phyloP scores from a whole-genome alignment of 2,329 filamentous ascomycete genomes.

The Penicillium sp. region DNA sequence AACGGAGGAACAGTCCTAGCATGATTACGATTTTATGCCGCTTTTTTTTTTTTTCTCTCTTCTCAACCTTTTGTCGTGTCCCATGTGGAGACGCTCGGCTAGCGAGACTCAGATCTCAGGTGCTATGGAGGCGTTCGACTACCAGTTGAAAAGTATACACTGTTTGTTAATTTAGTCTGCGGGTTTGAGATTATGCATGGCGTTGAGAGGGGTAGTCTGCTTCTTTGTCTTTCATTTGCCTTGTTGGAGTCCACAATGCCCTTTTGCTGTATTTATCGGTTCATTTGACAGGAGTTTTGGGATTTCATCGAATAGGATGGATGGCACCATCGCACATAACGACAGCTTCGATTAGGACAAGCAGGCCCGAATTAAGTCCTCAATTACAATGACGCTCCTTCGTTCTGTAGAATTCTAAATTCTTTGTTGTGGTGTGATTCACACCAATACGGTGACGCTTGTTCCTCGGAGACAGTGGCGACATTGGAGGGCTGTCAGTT shows the following conservation, averaged over 20 bases:
- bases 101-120: background rate
- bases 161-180: constrained; percentile 12
- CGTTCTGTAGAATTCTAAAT: too few relatives aligned
- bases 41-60: constrained; percentile 11
- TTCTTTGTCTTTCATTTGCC: constrained; percentile 15
- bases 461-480: background rate
- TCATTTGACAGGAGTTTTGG: constrained; percentile 21
- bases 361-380: background rate
- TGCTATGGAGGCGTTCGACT: constrained; percentile 10
- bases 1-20: background rate
- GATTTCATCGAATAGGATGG: constrained; percentile 14
- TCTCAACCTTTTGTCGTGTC: background rate
- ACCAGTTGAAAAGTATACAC: constrained; percentile 12
- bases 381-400: background rate
- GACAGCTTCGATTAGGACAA: constrained; percentile 1
- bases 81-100: constrained; percentile 4
- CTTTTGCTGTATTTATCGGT: constrained; percentile 22
- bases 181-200: constrained; percentile 21
- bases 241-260: constrained; percentile 17
- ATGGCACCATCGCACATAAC: constrained; percentile 4
- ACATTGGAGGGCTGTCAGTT: background rate
- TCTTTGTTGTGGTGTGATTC: too few relatives aligned
- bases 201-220: constrained; percentile 28
- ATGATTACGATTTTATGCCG: constrained; percentile 25
- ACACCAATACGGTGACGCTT: too few relatives aligned